phyloP scores from a whole-genome alignment of 1,139 yeast species.

The Sugiyamaella japonica region DNA sequence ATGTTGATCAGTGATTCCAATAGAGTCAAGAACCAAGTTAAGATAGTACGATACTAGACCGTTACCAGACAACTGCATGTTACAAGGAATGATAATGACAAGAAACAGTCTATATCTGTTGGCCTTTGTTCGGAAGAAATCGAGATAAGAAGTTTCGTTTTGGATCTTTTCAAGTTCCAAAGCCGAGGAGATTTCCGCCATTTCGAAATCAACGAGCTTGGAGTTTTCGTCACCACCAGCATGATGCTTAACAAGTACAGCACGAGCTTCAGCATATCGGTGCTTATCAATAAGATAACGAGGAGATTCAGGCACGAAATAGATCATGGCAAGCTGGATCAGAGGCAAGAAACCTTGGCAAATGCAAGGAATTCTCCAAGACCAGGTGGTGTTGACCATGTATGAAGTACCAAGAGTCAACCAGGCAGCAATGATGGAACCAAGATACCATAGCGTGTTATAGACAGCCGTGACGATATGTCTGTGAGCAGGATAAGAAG shows the following conservation, averaged over 20 bases:
- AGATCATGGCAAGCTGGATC: conserved; percentile 35
- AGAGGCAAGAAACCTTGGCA: conserved; percentile 46
- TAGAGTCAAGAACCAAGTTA: conserved; percentile 25
- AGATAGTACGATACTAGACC: conserved; percentile 29
- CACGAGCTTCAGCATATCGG: conserved; percentile 60
- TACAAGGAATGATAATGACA: conserved; percentile 34
- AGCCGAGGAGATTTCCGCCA: conserved; percentile 25
- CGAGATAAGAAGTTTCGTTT: conserved; percentile 30
- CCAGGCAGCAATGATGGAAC: conserved; percentile 58
- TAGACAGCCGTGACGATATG: conserved; percentile 48
- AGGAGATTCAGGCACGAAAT: conserved; percentile 60
- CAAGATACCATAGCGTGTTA: conserved; percentile 55
- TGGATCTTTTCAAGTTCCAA: conserved; percentile 22
- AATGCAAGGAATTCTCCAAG: conserved; percentile 49
- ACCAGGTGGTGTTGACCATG: conserved; percentile 37
- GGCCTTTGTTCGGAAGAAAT: conserved; percentile 42
- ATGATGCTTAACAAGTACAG: conserved; percentile 48
- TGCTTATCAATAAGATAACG: conserved; percentile 75
- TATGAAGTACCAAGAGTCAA: conserved; percentile 49
- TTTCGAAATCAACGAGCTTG: conserved; percentile 24
- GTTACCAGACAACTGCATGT: conserved; percentile 29
- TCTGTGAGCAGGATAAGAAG: conserved; percentile 48
- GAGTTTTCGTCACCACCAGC: conserved; percentile 27
- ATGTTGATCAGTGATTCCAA: conserved; percentile 27
- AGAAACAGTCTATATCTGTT: conserved; percentile 46